Evolutionary conservation across 1,139 yeast genomes (phyloP).

Genomic region (Suhomyces guaymorum): DNA sequence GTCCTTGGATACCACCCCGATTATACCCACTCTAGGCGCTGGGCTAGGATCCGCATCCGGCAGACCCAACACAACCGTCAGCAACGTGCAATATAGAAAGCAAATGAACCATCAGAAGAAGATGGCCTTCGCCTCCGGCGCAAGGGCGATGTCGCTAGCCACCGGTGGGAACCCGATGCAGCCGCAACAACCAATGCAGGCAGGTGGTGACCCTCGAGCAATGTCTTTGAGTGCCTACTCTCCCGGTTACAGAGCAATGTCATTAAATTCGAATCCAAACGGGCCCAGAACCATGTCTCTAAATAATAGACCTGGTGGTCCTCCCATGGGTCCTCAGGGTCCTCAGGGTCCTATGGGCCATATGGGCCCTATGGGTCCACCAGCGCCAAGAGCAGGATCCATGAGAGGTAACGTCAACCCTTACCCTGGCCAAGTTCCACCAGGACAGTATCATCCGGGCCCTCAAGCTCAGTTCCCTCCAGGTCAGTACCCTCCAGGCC

Average conservation of each 20-base stretch:
- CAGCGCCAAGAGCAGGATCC: constrained; percentile 13
- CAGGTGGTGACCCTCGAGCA: constrained; percentile 46
- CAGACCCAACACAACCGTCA: too few relatives aligned
- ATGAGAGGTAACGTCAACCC: constrained; percentile 13
- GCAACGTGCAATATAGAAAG: constrained; percentile 64
- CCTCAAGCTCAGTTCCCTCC: constrained; percentile 3
- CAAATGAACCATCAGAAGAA: constrained; percentile 70
- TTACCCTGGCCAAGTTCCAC: constrained; percentile 5
- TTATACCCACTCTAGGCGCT: constrained; percentile 62
- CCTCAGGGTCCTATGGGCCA: constrained; percentile 4
- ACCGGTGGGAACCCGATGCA: constrained; percentile 39
- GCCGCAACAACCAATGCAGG: constrained; percentile 20
- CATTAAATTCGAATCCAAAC: constrained; percentile 20
- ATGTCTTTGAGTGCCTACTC: constrained; percentile 53
- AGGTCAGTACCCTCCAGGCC: constrained; percentile 4
- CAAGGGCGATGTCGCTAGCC: constrained; percentile 47
- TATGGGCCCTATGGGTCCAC: constrained; percentile 6
- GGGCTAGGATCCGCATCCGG: constrained; percentile 15
- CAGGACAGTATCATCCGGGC: constrained; percentile 2
- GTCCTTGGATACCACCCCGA: constrained; percentile 62
- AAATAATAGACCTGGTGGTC: constrained; percentile 14
- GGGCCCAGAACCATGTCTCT: constrained; percentile 33
- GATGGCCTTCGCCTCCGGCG: constrained; percentile 49
- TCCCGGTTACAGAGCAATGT: constrained; percentile 22
- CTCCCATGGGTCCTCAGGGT: constrained; percentile 6